Evolutionary conservation across 768 basidiomycete species (phyloP), one percentile per base, ranked within the genome.

Genomic region (Russula compacta): DNA sequence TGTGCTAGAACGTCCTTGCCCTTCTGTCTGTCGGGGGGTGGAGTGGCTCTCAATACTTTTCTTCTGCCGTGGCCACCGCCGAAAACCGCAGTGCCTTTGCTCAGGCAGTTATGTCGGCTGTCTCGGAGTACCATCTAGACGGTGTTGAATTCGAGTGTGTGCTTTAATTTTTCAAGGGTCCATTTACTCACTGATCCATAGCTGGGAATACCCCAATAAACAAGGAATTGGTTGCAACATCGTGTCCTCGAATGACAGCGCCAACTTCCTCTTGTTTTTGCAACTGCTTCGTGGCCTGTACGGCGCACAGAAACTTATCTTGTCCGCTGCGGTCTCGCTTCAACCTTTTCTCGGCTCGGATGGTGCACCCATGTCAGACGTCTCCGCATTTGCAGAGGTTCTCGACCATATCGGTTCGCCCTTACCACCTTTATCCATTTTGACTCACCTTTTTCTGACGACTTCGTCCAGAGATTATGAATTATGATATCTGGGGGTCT

Each of bases 401-500:
- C 65, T 64, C 33, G 53, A 64, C 56, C 56, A 64, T 21, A 59
- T 66, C 14, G 63, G 59, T 61, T 51, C 29, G 60, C 43, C 6
- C 29, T 40, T 35, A 5, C 9, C 29, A 29, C 1, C 15, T 0
- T 9, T 6, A 2, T 21, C 32, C n/a, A 2, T 3, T 29, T 12
- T 47, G 2, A 14, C 44, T 12, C 15, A 17, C 40, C 21, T 10
- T 40, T 40, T n/a, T 44, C 53, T 50, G 11, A 44, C 0, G 14
- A 0, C 15, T 10, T 38, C 24, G 4, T 10, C 6, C 43, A 61
- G 60, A 61, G 14, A 15, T 66, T 12, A 65, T 66, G 64, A 59
- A 65, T 46, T 66, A 61, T 43, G 66, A 65, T 44, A 12, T 66
- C 32, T 66, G 57, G 56, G 66, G 66, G 21, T 11, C 50, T 5